Evolutionary conservation across 306 rosid species (phyloP).

Genomic region (Senna tora): DNA sequence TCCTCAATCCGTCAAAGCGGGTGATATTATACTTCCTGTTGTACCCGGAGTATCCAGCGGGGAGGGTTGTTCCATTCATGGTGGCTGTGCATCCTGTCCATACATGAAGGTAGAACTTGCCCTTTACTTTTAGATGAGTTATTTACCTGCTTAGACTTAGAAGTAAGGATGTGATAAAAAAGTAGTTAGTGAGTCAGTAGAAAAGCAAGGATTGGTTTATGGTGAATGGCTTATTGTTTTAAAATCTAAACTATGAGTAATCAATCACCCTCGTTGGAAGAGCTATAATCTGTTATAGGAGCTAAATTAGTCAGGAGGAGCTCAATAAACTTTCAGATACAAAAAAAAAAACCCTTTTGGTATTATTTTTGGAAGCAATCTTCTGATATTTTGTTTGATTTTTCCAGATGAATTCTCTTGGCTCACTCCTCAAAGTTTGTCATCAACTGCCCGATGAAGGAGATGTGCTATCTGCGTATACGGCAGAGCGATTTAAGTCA

Average conservation of each 20-base stretch:
- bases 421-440: slow-evolving; percentile 84
- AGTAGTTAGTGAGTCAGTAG: not conserved
- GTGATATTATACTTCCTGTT: slow-evolving; percentile 62
- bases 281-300: too few relatives aligned
- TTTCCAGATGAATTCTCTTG: slow-evolving; percentile 89
- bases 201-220: not conserved
- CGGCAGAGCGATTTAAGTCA: slow-evolving; percentile 72
- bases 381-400: slow-evolving; percentile 40
- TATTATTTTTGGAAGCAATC: slow-evolving; percentile 30
- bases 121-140: not conserved
- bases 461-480: slow-evolving; percentile 52
- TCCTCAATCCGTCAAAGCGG: slow-evolving; percentile 45
- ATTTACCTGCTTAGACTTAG: not conserved
- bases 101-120: slow-evolving; percentile 84
- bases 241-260: not conserved
- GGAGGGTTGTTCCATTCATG: slow-evolving; percentile 94
- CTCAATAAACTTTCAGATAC: too few relatives aligned
- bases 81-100: slow-evolving; percentile 99
- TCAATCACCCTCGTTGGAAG: not conserved
- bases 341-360: too few relatives aligned
- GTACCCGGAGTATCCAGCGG: slow-evolving; percentile 90
- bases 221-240: not conserved
- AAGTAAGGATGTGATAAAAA: slow-evolving; percentile 2
- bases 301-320: too few relatives aligned
- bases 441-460: slow-evolving; percentile 61